Evolutionary conservation across 208 protist genomes (phyloP).

Genomic region (Trichomonas vaginalis): DNA sequence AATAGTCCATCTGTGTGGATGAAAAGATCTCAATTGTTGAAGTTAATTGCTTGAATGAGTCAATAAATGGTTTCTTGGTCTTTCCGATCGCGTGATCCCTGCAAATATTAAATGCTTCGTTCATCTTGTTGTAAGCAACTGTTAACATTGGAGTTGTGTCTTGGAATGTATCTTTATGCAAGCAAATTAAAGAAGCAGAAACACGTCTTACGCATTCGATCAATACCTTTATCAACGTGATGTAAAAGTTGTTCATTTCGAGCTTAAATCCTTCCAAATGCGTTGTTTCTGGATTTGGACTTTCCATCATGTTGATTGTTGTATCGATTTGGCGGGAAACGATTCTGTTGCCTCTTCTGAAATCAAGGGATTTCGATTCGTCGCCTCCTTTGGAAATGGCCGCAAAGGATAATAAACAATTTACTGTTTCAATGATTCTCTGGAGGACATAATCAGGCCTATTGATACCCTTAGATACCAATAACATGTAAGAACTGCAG

Average conservation of each 20-base stretch:
- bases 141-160: background rate
- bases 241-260: background rate
- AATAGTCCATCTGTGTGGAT: background rate
- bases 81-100: background rate
- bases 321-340: background rate
- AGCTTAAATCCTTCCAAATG: background rate
- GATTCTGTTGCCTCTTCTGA: background rate
- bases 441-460: background rate
- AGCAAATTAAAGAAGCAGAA: background rate
- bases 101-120: background rate
- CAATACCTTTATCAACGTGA: background rate
- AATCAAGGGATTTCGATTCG: background rate
- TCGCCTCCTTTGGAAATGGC: background rate
- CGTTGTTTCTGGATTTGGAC: background rate
- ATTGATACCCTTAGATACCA: background rate
- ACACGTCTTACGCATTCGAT: background rate
- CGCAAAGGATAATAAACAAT: background rate
- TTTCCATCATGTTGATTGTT: background rate
- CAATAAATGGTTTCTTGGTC: background rate
- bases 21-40: background rate
- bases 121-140: background rate
- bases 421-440: background rate
- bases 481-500: background rate
- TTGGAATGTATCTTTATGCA: background rate
- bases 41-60: background rate